phyloP scores from a whole-genome alignment of 495 filamentous ascomycete genomes.

The Apiosordaria backusii region DNA sequence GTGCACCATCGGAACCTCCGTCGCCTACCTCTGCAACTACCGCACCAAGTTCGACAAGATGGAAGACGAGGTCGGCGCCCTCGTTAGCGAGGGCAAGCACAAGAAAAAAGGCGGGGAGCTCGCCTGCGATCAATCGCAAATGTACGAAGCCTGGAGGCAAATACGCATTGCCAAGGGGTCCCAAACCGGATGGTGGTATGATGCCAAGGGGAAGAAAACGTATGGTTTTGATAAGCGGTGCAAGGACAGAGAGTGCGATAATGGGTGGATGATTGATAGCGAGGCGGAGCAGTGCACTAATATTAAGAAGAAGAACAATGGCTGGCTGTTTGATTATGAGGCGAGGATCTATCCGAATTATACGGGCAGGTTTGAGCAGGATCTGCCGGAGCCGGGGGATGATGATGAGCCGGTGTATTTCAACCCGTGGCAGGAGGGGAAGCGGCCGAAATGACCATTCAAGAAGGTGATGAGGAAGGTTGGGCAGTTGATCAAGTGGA shows the following conservation, averaged over 20 bases:
- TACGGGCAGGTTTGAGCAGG: conserved; percentile 9
- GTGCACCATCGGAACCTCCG: conserved; percentile 18
- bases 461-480: not conserved
- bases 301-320: conserved; percentile 11
- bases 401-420: conserved; percentile 7
- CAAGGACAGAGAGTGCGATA: conserved; percentile 20
- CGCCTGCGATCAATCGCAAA: conserved; percentile 8
- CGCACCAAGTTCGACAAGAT: conserved; percentile 1
- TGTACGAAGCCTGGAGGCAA: conserved; percentile 23
- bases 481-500: not conserved
- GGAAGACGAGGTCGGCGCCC: not conserved
- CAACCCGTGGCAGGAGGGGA: conserved; percentile 14
- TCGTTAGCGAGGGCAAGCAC: not conserved
- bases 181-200: conserved; percentile 21
- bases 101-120: not conserved
- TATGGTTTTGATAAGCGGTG: conserved; percentile 19
- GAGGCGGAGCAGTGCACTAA: conserved; percentile 18
- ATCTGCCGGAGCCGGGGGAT: conserved; percentile 2
- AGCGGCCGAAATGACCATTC: conserved; percentile 8
- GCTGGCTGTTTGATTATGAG: conserved; percentile 15
- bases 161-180: conserved; percentile 19
- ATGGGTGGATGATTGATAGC: conserved; percentile 18
- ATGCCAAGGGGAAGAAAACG: conserved; percentile 9
- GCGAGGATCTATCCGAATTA: conserved; percentile 5
- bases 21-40: conserved; percentile 25